These are phyloP conservation scores for Capronia epimyces DNA, from an alignment of 2,329 filamentous ascomycete genomes.

Conservation along the genomic window DNA sequence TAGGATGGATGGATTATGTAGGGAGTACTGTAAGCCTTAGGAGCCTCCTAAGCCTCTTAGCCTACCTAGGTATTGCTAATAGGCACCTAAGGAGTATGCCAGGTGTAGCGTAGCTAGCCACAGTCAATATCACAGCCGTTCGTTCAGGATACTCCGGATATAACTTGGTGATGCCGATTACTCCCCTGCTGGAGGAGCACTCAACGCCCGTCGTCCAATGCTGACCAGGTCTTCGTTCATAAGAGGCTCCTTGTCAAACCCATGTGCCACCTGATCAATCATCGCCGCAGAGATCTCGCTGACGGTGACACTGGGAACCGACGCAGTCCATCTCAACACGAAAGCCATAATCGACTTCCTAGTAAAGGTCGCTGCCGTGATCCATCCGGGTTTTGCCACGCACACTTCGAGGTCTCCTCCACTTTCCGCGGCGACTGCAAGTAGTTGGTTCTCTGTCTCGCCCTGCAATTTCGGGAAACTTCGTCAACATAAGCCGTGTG, in stretches of 20 bases:
- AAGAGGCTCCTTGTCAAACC: slow-evolving; percentile 46
- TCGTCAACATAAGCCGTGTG: not conserved
- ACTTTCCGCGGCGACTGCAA: slow-evolving; percentile 27
- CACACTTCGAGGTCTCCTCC: slow-evolving; percentile 36
- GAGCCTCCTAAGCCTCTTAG: no score
- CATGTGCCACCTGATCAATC: slow-evolving; percentile 43
- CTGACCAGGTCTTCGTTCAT: slow-evolving; percentile 41
- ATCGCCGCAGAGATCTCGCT: slow-evolving; percentile 41
- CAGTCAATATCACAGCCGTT: no score
- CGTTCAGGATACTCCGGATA: no score
- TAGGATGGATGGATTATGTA: no score
- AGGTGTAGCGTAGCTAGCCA: no score
- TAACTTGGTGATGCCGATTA: no score
- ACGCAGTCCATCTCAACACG: slow-evolving; percentile 1
- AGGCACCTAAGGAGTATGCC: no score
- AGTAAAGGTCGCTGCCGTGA: slow-evolving; percentile 33
- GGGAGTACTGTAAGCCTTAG: no score
- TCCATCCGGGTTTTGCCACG: slow-evolving; percentile 43
- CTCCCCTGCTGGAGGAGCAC: no score
- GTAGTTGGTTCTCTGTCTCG: slow-evolving; percentile 39
- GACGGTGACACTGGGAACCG: slow-evolving; percentile 25
- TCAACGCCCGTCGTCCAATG: slow-evolving; percentile 33
- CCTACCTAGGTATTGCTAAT: no score
- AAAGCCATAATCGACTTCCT: slow-evolving; percentile 30
- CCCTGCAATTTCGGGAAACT: no score